Percentiles rank a stretch among this genome's conserved stretches.
Conservation (phyloP, 108 stramenopile species). For the Cyclotella baltica region DNA sequence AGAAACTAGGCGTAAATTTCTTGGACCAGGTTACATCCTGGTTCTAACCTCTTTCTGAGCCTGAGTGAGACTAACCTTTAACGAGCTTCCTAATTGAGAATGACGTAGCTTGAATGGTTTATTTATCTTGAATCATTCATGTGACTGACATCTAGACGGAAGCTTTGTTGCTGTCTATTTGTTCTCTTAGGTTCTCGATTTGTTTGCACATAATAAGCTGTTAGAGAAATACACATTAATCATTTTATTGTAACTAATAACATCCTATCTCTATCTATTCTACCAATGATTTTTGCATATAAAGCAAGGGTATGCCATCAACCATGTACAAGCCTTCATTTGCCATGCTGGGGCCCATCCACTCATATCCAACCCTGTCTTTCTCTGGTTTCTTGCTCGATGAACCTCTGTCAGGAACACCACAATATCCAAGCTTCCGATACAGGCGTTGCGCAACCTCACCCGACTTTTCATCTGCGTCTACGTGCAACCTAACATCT, state of each 20-base stretch:
- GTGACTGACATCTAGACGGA: conserved; percentile 7
- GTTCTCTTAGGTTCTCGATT: background rate
- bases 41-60: background rate
- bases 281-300: conserved; percentile 35
- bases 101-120: conserved; percentile 28
- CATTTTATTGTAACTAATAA: background rate
- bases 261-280: background rate
- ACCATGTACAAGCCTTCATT: conserved; percentile 59
- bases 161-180: background rate
- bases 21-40: background rate
- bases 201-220: too few relatives aligned
- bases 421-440: conserved; percentile 58
- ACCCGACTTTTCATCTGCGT: conserved; percentile 66
- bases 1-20: background rate
- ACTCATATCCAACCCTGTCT: conserved; percentile 33
- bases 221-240: too few relatives aligned
- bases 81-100: background rate
- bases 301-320: conserved; percentile 63
- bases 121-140: conserved; percentile 1
- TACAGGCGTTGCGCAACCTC: conserved; percentile 61
- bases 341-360: conserved; percentile 58
- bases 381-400: background rate
- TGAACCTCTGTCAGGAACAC: conserved; percentile 43
- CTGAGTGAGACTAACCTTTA: background rate
- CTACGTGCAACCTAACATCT: conserved; percentile 67